Conservation (phyloP, 352 stramenopile species). For the Blastocystis sp. region DNA sequence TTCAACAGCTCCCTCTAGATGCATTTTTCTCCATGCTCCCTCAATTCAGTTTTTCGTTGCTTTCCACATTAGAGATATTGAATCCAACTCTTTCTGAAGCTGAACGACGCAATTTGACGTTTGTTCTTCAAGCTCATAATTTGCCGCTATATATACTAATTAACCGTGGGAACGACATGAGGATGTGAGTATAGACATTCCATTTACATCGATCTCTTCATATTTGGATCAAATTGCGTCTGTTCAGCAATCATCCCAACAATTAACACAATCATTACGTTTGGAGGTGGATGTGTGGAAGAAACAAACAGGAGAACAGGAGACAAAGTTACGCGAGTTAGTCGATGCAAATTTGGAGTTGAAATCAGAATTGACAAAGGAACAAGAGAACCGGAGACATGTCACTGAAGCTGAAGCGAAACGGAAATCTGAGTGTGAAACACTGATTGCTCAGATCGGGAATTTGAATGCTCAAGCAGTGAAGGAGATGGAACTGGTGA, state of each 20-base stretch:
- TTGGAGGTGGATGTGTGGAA: neutral
- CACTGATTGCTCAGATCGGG: constrained; percentile 7
- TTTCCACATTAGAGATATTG: neutral
- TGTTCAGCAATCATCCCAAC: neutral
- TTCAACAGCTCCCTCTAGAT: neutral
- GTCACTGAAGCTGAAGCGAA: neutral
- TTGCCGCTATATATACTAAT: constrained; percentile 39
- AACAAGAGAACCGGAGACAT: neutral
- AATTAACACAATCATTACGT: neutral
- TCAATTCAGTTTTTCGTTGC: constrained; percentile 1
- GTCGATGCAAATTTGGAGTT: neutral
- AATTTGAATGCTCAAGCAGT: neutral
- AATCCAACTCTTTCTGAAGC: neutral
- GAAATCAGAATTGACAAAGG: neutral
- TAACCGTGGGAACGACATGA: neutral
- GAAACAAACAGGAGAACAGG: neutral
- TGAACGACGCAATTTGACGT: neutral
- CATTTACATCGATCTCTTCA: neutral
- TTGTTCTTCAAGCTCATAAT: neutral
- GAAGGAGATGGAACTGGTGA: neutral
- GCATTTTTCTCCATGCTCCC: neutral
- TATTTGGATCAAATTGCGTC: neutral
- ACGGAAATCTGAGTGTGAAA: constrained; percentile 27
- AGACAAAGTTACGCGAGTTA: neutral
- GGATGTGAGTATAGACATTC: neutral